phyloP scores from a whole-genome alignment of 306 rosid species.

The Urtica urens region DNA sequence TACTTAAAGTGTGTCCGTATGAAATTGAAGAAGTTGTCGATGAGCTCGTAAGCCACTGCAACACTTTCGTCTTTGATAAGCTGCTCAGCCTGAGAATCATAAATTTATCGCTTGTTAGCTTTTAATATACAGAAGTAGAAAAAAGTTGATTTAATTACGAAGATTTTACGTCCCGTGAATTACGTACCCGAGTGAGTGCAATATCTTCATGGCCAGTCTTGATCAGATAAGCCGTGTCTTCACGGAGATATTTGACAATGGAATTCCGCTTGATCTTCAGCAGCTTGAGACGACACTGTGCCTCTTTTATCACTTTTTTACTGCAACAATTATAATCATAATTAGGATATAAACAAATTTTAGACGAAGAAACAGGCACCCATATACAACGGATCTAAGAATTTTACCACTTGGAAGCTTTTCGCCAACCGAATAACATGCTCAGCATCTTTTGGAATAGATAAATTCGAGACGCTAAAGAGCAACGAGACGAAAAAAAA shows the following conservation, averaged over 20 bases:
- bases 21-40: conserved; percentile 53
- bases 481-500: neutral
- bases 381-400: too few species aligned
- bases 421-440: conserved; percentile 68
- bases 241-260: conserved; percentile 37
- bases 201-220: conserved; percentile 36
- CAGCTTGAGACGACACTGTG: conserved; percentile 42
- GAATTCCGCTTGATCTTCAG: conserved; percentile 49
- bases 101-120: too few species aligned
- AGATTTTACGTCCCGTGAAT: too few species aligned
- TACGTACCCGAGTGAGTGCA: conserved; percentile 46
- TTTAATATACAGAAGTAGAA: neutral
- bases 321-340: too few species aligned
- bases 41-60: conserved; percentile 40
- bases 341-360: too few species aligned
- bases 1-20: conserved; percentile 40
- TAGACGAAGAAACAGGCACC: too few species aligned
- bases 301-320: conserved; percentile 43
- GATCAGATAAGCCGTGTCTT: conserved; percentile 45
- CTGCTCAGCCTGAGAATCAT: conserved; percentile 78
- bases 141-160: neutral
- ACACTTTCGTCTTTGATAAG: conserved; percentile 44
- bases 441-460: conserved; percentile 47
- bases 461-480: neutral
- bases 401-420: conserved; percentile 79